Evolutionary conservation across 2,329 filamentous ascomycete species (phyloP).

Genomic region (Fusarium coicis): DNA sequence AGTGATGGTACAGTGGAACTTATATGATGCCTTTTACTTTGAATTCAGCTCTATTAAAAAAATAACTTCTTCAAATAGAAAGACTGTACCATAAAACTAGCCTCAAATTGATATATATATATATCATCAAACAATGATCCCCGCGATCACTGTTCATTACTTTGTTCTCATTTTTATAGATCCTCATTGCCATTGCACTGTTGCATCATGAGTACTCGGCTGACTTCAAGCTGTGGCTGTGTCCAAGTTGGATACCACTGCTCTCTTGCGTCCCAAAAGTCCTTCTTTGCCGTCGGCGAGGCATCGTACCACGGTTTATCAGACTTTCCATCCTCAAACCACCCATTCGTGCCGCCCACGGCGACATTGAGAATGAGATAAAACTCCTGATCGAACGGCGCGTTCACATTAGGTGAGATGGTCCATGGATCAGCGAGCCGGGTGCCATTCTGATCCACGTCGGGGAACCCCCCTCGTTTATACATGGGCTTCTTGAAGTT

Average conservation of each 20-base stretch:
- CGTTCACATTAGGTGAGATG: constrained; percentile 67
- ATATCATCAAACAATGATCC: background rate
- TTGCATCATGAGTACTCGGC: constrained; percentile 76
- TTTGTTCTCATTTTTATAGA: constrained; percentile 41
- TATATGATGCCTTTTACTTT: background rate
- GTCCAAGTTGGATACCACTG: constrained; percentile 79
- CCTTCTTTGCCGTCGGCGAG: constrained; percentile 72
- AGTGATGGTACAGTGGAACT: background rate
- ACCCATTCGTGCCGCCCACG: constrained; percentile 83
- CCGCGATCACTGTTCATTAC: background rate
- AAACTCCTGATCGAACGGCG: constrained; percentile 81
- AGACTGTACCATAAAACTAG: background rate
- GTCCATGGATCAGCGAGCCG: constrained; percentile 72
- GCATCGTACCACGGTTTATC: constrained; percentile 84
- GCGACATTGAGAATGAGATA: constrained; percentile 81
- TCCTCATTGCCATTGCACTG: constrained; percentile 71
- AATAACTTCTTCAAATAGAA: background rate
- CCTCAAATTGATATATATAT: background rate
- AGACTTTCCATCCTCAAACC: constrained; percentile 79
- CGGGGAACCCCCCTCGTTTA: constrained; percentile 74
- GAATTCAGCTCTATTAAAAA: background rate
- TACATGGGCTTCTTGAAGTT: constrained; percentile 77
- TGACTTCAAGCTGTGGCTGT: constrained; percentile 73
- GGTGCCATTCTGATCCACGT: constrained; percentile 72
- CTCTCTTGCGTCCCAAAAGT: constrained; percentile 78